Percentiles rank a stretch among this genome's conserved stretches.
These are phyloP conservation scores for Mucor ambiguus DNA, from an alignment of 371 early-diverging fungal genomes.

Conservation along the genomic window DNA sequence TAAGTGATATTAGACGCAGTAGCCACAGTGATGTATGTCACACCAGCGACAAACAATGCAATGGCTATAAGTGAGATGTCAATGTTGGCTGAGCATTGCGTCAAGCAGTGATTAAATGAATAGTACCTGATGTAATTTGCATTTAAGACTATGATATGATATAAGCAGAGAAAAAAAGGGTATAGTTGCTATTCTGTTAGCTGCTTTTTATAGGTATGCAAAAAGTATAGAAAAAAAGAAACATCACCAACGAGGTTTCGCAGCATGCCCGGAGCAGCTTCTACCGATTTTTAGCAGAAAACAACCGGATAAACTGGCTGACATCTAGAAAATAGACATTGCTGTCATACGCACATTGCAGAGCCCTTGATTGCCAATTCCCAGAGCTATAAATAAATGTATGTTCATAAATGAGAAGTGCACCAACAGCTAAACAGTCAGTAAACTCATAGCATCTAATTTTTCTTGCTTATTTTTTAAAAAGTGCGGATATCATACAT, in stretches of 20 bases:
- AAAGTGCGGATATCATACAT: background rate
- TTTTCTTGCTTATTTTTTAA: no score
- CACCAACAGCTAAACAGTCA: background rate
- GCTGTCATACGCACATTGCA: background rate
- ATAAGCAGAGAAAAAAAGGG: background rate
- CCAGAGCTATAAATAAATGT: background rate
- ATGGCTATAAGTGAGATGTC: background rate
- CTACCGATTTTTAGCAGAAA: background rate
- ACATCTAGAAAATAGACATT: background rate
- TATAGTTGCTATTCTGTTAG: background rate
- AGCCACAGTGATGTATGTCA: background rate
- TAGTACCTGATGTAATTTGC: background rate
- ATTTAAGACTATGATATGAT: background rate
- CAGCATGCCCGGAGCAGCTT: background rate
- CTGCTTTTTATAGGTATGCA: background rate
- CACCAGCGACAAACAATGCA: background rate
- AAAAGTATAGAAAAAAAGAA: background rate
- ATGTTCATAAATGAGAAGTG: no score
- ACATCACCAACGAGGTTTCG: background rate
- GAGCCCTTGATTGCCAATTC: background rate
- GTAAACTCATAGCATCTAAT: background rate
- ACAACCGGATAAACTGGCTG: no score
- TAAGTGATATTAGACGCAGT: constrained; percentile 11
- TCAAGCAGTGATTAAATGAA: background rate
- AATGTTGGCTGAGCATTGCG: background rate